These are phyloP conservation scores for Teratosphaeria destructans DNA, from an alignment of 2,329 filamentous ascomycete genomes.

Conservation along the genomic window DNA sequence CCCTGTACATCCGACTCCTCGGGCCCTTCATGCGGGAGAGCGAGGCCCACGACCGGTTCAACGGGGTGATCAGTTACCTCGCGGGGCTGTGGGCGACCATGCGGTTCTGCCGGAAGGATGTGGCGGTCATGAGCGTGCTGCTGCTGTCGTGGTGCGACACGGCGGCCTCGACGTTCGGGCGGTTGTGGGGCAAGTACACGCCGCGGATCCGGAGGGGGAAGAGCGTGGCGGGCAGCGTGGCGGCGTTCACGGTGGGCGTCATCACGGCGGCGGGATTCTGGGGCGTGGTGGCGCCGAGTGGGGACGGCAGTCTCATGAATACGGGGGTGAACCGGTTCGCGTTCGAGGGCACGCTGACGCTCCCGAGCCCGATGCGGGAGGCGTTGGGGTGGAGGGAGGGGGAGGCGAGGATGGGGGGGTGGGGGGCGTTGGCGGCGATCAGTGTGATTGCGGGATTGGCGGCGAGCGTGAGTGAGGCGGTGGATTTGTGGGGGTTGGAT, in stretches of 20 bases:
- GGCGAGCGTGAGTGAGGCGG: constrained; percentile 77
- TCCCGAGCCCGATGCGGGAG: constrained; percentile 52
- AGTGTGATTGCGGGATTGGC: constrained; percentile 81
- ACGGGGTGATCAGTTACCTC: constrained; percentile 94
- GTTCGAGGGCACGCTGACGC: constrained; percentile 65
- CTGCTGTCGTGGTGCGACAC: constrained; percentile 97
- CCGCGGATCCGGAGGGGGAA: constrained; percentile 77
- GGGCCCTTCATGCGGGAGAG: constrained; percentile 95
- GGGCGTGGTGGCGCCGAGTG: constrained; percentile 64
- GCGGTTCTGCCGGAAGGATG: constrained; percentile 82
- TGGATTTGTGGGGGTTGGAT: constrained; percentile 89
- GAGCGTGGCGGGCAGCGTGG: constrained; percentile 78
- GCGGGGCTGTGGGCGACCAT: constrained; percentile 81
- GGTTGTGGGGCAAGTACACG: constrained; percentile 81
- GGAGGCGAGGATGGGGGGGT: constrained; percentile 56
- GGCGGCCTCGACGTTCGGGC: constrained; percentile 86
- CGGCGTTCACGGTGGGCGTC: constrained; percentile 75
- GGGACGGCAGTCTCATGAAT: constrained; percentile 23
- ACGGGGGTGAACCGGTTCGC: constrained; percentile 54
- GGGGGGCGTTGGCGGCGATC: constrained; percentile 66
- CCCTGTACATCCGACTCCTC: constrained; percentile 71
- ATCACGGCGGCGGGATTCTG: constrained; percentile 77
- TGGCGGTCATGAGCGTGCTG: constrained; percentile 79
- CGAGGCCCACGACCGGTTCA: constrained; percentile 77
- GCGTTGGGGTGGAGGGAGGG: constrained; percentile 50